Conservation (phyloP, 192 early-diverging fungal genomes). For the Umbelopsis isabellina region DNA sequence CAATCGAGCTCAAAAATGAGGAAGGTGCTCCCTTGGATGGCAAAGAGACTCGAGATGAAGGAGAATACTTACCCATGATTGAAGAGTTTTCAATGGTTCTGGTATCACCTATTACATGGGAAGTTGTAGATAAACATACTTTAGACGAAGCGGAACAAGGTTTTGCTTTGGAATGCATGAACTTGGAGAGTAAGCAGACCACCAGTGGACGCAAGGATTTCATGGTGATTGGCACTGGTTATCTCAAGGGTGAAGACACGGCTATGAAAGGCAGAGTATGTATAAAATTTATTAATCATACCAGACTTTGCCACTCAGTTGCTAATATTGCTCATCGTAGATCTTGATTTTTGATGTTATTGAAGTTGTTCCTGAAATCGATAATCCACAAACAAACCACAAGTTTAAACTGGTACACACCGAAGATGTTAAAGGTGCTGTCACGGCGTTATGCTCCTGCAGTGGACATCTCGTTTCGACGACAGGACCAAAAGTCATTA, state of each 20-base stretch:
- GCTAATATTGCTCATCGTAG: constrained; percentile 34
- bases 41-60: constrained; percentile 23
- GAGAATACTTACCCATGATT: constrained; percentile 62
- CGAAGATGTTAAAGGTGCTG: constrained; percentile 85
- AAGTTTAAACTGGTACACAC: constrained; percentile 83
- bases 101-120: constrained; percentile 94
- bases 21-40: constrained; percentile 49
- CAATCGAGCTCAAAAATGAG: constrained; percentile 75
- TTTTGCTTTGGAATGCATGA: constrained; percentile 72
- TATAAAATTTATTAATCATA: constrained; percentile 8
- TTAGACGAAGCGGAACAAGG: constrained; percentile 88
- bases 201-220: constrained; percentile 83
- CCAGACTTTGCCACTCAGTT: neutral
- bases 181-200: constrained; percentile 85
- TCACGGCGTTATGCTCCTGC: constrained; percentile 83
- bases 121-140: constrained; percentile 79
- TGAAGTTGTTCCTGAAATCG: constrained; percentile 95
- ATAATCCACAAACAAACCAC: constrained; percentile 92
- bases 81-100: constrained; percentile 78
- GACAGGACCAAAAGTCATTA: constrained; percentile 88
- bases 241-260: constrained; percentile 89
- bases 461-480: constrained; percentile 88
- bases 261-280: constrained; percentile 81
- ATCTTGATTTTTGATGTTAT: constrained; percentile 93
- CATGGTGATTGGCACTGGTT: constrained; percentile 86